phyloP scores from a whole-genome alignment of 176 grass and related monocot genomes.

The Elaeis guineensis region DNA sequence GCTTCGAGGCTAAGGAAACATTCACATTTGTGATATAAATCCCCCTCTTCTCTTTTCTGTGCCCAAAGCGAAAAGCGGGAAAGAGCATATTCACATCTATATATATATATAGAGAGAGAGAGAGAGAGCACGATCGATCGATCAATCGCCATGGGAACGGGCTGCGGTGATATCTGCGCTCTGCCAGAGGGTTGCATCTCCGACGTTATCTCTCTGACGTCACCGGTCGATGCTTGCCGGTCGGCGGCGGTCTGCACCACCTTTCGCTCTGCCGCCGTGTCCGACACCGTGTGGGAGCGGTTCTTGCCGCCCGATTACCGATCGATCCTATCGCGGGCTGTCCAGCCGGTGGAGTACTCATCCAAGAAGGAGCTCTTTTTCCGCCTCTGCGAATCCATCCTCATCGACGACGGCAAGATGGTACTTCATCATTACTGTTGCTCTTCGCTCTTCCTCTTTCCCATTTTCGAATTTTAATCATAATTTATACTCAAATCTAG shows the following conservation, averaged over 20 bases:
- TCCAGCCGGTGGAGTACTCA: neutral
- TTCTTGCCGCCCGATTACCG: slow-evolving; percentile 13
- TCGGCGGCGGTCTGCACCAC: slow-evolving; percentile 8
- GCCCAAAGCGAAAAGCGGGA: too few relatives aligned
- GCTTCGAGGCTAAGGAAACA: too few relatives aligned
- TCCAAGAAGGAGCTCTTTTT: neutral
- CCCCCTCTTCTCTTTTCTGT: too few relatives aligned
- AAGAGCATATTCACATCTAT: too few relatives aligned
- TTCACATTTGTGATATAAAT: too few relatives aligned
- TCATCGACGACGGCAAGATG: neutral
- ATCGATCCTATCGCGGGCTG: slow-evolving; percentile 1
- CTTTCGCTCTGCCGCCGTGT: slow-evolving; percentile 5
- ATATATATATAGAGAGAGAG: too few relatives aligned
- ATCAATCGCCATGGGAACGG: neutral
- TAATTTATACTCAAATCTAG: too few relatives aligned
- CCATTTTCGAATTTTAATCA: too few relatives aligned
- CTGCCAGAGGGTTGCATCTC: slow-evolving; percentile 70
- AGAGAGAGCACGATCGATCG: too few relatives aligned
- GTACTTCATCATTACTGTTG: neutral
- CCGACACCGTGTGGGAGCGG: slow-evolving; percentile 11
- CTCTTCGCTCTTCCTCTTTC: too few relatives aligned
- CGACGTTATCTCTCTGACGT: slow-evolving; percentile 4
- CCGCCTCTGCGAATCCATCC: slow-evolving; percentile 11
- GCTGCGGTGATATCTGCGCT: slow-evolving; percentile 22
- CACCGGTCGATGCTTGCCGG: slow-evolving; percentile 8